phyloP scores from a whole-genome alignment of 345 rosid species.

The Euphorbia peplus region DNA sequence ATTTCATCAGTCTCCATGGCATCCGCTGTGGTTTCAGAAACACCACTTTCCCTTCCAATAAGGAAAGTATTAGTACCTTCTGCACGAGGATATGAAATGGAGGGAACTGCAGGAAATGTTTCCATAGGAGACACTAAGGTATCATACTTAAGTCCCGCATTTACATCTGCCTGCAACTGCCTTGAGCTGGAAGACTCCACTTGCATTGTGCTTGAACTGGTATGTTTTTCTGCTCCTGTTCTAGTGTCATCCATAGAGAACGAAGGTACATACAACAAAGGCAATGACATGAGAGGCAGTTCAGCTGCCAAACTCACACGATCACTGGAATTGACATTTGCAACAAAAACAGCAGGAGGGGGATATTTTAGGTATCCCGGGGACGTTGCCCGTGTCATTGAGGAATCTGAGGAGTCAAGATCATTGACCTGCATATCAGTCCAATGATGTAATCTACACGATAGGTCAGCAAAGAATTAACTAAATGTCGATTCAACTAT shows the following conservation, averaged over 20 bases:
- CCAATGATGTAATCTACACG: conserved; percentile 31
- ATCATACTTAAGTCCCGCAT: conserved; percentile 34
- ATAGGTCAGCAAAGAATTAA: conserved; percentile 23
- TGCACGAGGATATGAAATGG: conserved; percentile 33
- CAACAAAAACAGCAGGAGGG: conserved; percentile 55
- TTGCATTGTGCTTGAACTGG: conserved; percentile 40
- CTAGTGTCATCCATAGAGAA: conserved; percentile 45
- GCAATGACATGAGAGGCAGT: conserved; percentile 50
- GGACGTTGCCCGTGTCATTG: conserved; percentile 60
- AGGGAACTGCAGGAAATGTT: conserved; percentile 36
- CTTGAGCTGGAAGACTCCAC: conserved; percentile 45
- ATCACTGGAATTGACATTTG: conserved; percentile 48
- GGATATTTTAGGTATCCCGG: conserved; percentile 64
- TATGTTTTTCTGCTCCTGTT: conserved; percentile 34
- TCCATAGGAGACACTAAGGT: conserved; percentile 44
- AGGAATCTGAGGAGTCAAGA: conserved; percentile 68
- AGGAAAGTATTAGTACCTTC: conserved; percentile 31
- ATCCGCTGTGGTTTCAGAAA: conserved; percentile 35
- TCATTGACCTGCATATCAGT: conserved; percentile 68
- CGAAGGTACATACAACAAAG: conserved; percentile 47
- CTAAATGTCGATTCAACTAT: conserved; percentile 13
- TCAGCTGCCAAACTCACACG: conserved; percentile 48
- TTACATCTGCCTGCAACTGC: conserved; percentile 37
- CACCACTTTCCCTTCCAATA: conserved; percentile 36
- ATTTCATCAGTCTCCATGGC: conserved; percentile 68